Evolutionary conservation across 306 rosid genomes (phyloP).

Genomic region (Benincasa hispida): DNA sequence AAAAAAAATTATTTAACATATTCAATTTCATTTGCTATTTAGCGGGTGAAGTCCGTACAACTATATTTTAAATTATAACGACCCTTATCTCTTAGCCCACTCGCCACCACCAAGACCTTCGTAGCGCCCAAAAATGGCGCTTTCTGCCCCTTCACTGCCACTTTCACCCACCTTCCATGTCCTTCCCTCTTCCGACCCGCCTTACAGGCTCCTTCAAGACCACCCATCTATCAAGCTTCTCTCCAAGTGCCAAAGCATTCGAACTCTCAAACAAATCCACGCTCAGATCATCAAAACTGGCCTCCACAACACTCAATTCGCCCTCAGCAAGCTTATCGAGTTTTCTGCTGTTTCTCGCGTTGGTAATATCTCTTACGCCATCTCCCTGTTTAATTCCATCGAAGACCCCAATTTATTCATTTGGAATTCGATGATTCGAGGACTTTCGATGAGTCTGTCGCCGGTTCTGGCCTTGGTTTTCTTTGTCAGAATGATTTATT

Average conservation of each 20-base stretch:
- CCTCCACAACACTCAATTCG: slow-evolving; percentile 43
- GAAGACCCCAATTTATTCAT: slow-evolving; percentile 30
- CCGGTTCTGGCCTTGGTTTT: slow-evolving; percentile 27
- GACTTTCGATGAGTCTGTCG: slow-evolving; percentile 20
- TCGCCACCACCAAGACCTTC: background rate
- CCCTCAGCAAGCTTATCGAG: slow-evolving; percentile 53
- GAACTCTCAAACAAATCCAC: slow-evolving; percentile 43
- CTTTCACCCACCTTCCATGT: slow-evolving; percentile 24
- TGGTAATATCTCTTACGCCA: slow-evolving; percentile 51
- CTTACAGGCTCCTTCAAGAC: slow-evolving; percentile 31
- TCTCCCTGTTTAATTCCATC: slow-evolving; percentile 29
- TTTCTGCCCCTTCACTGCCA: slow-evolving; percentile 10
- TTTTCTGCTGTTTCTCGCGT: slow-evolving; percentile 36
- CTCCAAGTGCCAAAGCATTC: slow-evolving; percentile 39
- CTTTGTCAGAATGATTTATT: slow-evolving; percentile 26
- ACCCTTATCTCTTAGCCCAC: background rate
- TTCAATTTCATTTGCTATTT: background rate
- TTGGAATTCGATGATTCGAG: slow-evolving; percentile 70
- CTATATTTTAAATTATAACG: background rate
- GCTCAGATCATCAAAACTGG: slow-evolving; percentile 54
- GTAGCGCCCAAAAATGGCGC: slow-evolving; percentile 17
- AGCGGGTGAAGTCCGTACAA: slow-evolving; percentile 4
- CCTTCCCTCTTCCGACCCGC: slow-evolving; percentile 46
- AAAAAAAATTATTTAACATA: too few relatives aligned
- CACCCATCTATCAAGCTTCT: slow-evolving; percentile 47